Percentiles rank a stretch among this genome's conserved stretches.
Evolutionary conservation across 2,329 filamentous ascomycete species (phyloP).

Genomic region (Fusarium sarcochroum): DNA sequence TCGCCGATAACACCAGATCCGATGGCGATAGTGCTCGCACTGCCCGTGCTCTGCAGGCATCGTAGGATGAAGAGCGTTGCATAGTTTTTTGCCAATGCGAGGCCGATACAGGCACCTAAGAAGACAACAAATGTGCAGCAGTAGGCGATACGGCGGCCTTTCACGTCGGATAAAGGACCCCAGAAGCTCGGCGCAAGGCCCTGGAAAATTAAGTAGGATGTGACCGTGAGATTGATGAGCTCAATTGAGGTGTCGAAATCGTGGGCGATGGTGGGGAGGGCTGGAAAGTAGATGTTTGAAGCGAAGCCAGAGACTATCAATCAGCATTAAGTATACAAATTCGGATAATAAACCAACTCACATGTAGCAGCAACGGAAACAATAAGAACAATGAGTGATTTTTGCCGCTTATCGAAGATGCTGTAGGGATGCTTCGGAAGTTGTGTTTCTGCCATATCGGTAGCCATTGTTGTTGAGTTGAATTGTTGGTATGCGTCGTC

Average conservation of each 20-base stretch:
- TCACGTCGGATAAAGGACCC: conserved; percentile 63
- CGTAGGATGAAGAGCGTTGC: conserved; percentile 60
- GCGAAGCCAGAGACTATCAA: conserved; percentile 56
- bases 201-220: conserved; percentile 67
- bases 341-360: conserved; percentile 44
- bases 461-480: no score
- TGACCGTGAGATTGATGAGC: conserved; percentile 61
- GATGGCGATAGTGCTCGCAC: conserved; percentile 55
- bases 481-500: no score
- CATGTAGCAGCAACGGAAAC: conserved; percentile 66
- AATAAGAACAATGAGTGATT: conserved; percentile 61
- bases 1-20: conserved; percentile 54
- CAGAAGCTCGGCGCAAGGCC: conserved; percentile 67
- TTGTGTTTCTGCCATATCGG: no score
- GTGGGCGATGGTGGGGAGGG: conserved; percentile 59
- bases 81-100: conserved; percentile 61
- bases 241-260: conserved; percentile 58
- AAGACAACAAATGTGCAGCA: conserved; percentile 63
- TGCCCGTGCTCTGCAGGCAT: conserved; percentile 63
- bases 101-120: conserved; percentile 60
- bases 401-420: conserved; percentile 66
- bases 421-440: conserved; percentile 55
- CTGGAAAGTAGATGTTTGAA: conserved; percentile 65
- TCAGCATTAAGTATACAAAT: neutral
- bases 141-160: conserved; percentile 62